A percentile compares a stretch with the other conserved stretches of the same genome.
Conservation (phyloP, 306 rosid genomes). For the Spatholobus suberectus region DNA sequence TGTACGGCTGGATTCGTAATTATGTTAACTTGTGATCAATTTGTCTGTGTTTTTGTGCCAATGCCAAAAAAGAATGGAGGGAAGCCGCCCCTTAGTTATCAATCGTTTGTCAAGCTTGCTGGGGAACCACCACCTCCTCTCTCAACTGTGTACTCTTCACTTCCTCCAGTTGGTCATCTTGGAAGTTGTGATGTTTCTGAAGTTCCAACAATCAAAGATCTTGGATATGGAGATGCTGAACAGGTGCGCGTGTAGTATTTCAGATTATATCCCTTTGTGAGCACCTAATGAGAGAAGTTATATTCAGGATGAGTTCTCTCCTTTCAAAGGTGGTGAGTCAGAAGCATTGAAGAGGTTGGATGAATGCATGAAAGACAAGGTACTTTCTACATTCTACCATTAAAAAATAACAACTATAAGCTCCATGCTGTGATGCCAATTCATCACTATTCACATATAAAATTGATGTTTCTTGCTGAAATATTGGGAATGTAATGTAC, state of each 20-base stretch:
- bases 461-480: slow-evolving; percentile 33
- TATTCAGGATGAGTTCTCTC: slow-evolving; percentile 77
- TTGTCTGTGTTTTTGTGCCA: slow-evolving; percentile 37
- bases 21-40: slow-evolving; percentile 35
- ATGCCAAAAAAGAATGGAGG: slow-evolving; percentile 80
- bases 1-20: neutral
- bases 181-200: slow-evolving; percentile 62
- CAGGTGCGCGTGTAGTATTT: slow-evolving; percentile 58
- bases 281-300: slow-evolving; percentile 32
- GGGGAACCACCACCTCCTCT: slow-evolving; percentile 70
- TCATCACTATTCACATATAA: neutral
- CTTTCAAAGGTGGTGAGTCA: slow-evolving; percentile 94
- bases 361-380: slow-evolving; percentile 73
- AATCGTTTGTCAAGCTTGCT: slow-evolving; percentile 86
- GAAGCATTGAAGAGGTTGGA: slow-evolving; percentile 83
- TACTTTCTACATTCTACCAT: slow-evolving; percentile 31
- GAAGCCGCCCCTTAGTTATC: slow-evolving; percentile 85
- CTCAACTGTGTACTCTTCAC: slow-evolving; percentile 52
- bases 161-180: slow-evolving; percentile 72
- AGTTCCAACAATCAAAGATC: slow-evolving; percentile 77
- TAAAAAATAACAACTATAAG: neutral
- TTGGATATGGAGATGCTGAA: slow-evolving; percentile 69
- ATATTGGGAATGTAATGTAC: slow-evolving; percentile 23
- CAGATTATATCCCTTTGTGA: neutral
- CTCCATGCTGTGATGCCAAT: neutral